Conservation (phyloP, 1,139 yeast species). For the Lodderomyces orthopsilosis region DNA sequence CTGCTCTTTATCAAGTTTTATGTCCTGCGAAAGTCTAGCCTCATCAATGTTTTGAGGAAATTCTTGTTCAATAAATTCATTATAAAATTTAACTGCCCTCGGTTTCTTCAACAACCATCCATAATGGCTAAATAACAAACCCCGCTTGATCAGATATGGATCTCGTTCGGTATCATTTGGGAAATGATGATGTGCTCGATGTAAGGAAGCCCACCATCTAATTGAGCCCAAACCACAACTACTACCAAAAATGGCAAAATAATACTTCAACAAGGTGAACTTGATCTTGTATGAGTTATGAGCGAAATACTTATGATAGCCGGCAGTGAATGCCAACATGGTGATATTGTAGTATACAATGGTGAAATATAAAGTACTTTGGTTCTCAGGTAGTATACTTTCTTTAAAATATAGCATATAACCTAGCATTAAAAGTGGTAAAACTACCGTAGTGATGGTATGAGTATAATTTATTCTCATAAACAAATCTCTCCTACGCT, state of each 20-base stretch:
- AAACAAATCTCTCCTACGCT: conserved; percentile 32
- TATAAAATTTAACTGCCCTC: conserved; percentile 32
- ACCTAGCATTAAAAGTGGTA: conserved; percentile 27
- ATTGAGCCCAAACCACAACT: conserved; percentile 64
- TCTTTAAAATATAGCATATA: conserved; percentile 20
- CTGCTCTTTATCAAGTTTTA: conserved; percentile 6
- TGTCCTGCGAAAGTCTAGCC: conserved; percentile 10
- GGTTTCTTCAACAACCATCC: conserved; percentile 64
- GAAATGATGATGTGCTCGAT: conserved; percentile 66
- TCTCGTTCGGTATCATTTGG: conserved; percentile 65
- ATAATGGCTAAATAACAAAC: conserved; percentile 57
- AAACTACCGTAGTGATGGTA: conserved; percentile 30
- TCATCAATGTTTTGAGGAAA: conserved; percentile 29
- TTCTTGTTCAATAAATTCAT: conserved; percentile 39
- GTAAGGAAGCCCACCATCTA: conserved; percentile 62
- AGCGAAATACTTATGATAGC: conserved; percentile 49
- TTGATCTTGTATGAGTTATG: conserved; percentile 53
- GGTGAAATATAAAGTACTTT: conserved; percentile 30
- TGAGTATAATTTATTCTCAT: conserved; percentile 33
- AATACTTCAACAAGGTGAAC: conserved; percentile 32
- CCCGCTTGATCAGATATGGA: conserved; percentile 63
- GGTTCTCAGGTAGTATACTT: conserved; percentile 24
- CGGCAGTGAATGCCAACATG: conserved; percentile 39
- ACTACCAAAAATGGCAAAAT: conserved; percentile 54
- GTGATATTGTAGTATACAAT: conserved; percentile 37